Conservation (phyloP, 106 monocot genomes). For the Dactylorhiza incarnata region DNA sequence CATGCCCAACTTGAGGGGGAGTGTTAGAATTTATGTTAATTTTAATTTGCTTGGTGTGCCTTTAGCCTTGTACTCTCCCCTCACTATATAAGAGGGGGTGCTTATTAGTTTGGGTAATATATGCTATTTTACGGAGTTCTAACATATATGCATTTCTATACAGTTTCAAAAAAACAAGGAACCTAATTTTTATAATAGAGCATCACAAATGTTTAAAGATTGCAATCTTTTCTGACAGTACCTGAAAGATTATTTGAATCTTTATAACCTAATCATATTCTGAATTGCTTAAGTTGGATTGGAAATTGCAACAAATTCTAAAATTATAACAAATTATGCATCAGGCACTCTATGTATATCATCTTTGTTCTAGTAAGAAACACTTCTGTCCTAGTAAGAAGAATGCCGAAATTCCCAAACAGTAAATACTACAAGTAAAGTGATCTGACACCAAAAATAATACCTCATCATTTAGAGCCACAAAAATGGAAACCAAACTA, state of each 20-base stretch:
- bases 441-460: neutral
- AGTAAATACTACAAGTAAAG: neutral
- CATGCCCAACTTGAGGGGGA: no score
- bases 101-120: no score
- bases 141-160: neutral
- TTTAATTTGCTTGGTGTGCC: no score
- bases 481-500: slow-evolving; percentile 84
- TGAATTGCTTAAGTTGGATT: neutral
- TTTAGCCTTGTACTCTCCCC: no score
- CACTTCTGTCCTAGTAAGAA: neutral
- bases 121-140: no score
- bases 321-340: neutral
- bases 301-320: neutral
- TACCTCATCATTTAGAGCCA: slow-evolving; percentile 96
- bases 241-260: neutral
- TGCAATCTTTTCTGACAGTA: neutral
- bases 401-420: neutral
- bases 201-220: neutral
- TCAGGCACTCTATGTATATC: neutral
- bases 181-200: neutral
- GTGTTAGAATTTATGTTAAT: no score
- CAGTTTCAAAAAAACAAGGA: neutral
- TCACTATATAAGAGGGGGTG: no score
- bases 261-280: neutral
- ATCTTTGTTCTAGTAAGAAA: neutral